These are phyloP conservation scores for Vaccinium macrocarpon DNA, from an alignment of 148 eudicot species.

Conservation along the genomic window DNA sequence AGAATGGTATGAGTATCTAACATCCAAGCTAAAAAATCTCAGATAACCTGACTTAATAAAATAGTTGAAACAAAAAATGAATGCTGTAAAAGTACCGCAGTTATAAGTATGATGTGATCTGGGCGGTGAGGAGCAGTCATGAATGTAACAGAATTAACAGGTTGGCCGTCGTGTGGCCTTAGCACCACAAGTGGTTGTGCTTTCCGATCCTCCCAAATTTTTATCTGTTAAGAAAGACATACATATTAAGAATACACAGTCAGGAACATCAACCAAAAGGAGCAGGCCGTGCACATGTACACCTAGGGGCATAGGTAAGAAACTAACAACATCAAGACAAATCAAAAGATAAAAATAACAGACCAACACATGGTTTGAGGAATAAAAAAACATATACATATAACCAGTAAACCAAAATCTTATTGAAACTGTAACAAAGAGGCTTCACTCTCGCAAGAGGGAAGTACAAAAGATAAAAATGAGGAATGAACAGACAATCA, in stretches of 20 bases:
- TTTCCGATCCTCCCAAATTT: constrained; percentile 97
- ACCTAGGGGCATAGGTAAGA: background rate
- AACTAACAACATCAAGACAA: background rate
- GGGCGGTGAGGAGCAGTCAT: constrained; percentile 78
- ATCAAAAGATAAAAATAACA: background rate
- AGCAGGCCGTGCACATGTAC: background rate
- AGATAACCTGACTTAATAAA: constrained; percentile 1
- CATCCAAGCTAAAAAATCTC: constrained; percentile 1
- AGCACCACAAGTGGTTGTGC: constrained; percentile 66
- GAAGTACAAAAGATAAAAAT: too few species aligned
- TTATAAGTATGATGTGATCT: constrained; percentile 84
- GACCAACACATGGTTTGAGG: too few species aligned
- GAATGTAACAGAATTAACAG: constrained; percentile 89
- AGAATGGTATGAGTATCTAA: background rate
- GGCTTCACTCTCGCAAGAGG: too few species aligned
- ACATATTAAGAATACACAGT: background rate
- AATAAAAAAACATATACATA: too few species aligned
- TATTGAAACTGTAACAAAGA: too few species aligned
- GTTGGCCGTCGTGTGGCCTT: constrained; percentile 89
- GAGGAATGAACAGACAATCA: too few species aligned
- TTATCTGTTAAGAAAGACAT: constrained; percentile 51
- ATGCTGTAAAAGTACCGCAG: constrained; percentile 55
- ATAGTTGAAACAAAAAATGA: constrained; percentile 4
- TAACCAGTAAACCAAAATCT: too few species aligned
- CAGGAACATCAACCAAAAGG: constrained; percentile 5